Percentiles rank a stretch among this genome's conserved stretches.
Evolutionary conservation across 2,329 filamentous ascomycete genomes (phyloP).

Genomic region (Aureobasidium sp.): DNA sequence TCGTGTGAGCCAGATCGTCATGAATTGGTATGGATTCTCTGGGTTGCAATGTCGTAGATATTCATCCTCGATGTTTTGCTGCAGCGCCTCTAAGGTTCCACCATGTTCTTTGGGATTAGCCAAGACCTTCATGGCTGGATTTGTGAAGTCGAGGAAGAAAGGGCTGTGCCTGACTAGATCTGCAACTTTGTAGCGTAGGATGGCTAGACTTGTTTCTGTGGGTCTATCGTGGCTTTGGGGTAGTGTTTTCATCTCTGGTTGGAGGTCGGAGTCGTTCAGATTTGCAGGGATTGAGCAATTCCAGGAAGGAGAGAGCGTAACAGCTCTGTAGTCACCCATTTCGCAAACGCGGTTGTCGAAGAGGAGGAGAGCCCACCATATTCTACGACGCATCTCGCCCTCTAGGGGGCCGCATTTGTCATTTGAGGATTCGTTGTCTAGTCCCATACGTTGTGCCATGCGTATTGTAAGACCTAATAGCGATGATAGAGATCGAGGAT

Average conservation of each 20-base stretch:
- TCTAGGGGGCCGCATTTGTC: slow-evolving; percentile 57
- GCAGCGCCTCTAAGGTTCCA: slow-evolving; percentile 39
- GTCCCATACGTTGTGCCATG: slow-evolving; percentile 72
- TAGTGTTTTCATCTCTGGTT: slow-evolving; percentile 40
- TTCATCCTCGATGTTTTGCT: slow-evolving; percentile 49
- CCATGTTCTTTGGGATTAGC: slow-evolving; percentile 23
- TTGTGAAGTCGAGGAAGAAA: slow-evolving; percentile 53
- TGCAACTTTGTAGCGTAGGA: slow-evolving; percentile 47
- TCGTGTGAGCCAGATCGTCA: slow-evolving; percentile 53
- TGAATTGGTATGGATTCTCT: slow-evolving; percentile 51
- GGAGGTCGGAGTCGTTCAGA: slow-evolving; percentile 47
- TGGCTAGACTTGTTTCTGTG: slow-evolving; percentile 49
- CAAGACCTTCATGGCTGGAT: slow-evolving; percentile 42
- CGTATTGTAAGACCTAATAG: slow-evolving; percentile 73
- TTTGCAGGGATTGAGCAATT: slow-evolving; percentile 48
- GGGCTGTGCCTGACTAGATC: slow-evolving; percentile 43
- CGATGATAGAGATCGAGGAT: slow-evolving; percentile 67
- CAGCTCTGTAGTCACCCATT: slow-evolving; percentile 59
- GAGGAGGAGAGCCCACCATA: slow-evolving; percentile 78
- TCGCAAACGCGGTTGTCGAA: slow-evolving; percentile 77
- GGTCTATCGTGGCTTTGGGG: slow-evolving; percentile 35
- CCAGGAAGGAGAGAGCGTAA: slow-evolving; percentile 47
- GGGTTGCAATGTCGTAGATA: slow-evolving; percentile 49
- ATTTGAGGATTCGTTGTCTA: slow-evolving; percentile 69
- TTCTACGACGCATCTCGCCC: slow-evolving; percentile 72